Conservation (phyloP, 306 rosid species). For the Hylodesmum podocarpum region DNA sequence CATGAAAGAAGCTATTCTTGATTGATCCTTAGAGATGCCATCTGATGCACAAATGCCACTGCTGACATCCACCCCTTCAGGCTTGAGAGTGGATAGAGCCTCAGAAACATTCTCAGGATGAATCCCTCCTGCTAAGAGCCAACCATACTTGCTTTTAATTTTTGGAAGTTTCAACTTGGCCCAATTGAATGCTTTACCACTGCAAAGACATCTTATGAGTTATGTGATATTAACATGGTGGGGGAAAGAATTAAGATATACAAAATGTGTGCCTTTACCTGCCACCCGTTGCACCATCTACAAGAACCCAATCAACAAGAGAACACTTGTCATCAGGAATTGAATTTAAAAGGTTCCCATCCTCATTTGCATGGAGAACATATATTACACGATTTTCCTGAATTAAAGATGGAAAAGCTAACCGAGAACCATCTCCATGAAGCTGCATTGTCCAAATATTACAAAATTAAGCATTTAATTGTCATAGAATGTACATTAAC, state of each 20-base stretch:
- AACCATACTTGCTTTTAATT: constrained; percentile 74
- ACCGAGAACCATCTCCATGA: constrained; percentile 77
- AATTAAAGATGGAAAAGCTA: constrained; percentile 56
- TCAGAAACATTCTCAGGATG: constrained; percentile 59
- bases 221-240: neutral
- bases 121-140: constrained; percentile 95
- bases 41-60: constrained; percentile 82
- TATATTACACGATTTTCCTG: constrained; percentile 59
- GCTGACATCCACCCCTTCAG: constrained; percentile 81
- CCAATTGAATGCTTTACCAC: constrained; percentile 81
- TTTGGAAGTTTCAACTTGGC: constrained; percentile 62
- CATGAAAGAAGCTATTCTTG: constrained; percentile 56
- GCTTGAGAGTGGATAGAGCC: constrained; percentile 65
- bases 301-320: constrained; percentile 77
- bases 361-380: constrained; percentile 78
- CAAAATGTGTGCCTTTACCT: constrained; percentile 44
- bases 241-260: constrained; percentile 1
- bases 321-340: constrained; percentile 62
- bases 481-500: neutral
- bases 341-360: constrained; percentile 63
- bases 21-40: constrained; percentile 70
- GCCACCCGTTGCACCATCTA: constrained; percentile 82
- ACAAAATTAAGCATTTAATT: constrained; percentile 14
- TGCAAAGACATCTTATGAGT: constrained; percentile 36
- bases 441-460: constrained; percentile 59